A percentile compares a stretch with the other conserved stretches of the same genome.
Evolutionary conservation across 2,329 filamentous ascomycete genomes (phyloP).

Genomic region (Aspergillus ochraceoroseus): DNA sequence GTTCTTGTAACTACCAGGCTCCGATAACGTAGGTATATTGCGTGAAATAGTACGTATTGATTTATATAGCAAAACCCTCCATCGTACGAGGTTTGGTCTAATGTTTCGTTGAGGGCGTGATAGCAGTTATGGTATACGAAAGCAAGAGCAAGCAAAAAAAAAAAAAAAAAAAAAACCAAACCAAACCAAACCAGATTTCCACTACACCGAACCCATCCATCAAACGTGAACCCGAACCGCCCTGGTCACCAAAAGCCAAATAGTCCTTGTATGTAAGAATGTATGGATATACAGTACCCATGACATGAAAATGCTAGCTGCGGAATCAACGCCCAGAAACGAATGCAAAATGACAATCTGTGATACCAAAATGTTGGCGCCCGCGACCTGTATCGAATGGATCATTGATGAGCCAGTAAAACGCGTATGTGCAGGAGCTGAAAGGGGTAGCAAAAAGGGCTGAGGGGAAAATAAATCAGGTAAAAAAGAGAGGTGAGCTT

Average conservation of each 20-base stretch:
- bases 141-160: background rate
- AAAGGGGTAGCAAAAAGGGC: slow-evolving; percentile 8
- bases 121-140: background rate
- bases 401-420: slow-evolving; percentile 16
- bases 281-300: slow-evolving; percentile 13
- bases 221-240: slow-evolving; percentile 10
- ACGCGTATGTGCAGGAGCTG: slow-evolving; percentile 22
- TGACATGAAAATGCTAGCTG: slow-evolving; percentile 11
- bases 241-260: slow-evolving; percentile 13
- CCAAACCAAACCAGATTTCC: slow-evolving; percentile 10
- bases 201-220: slow-evolving; percentile 13
- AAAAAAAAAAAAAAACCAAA: slow-evolving; percentile 1
- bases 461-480: slow-evolving; percentile 3
- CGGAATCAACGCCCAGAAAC: slow-evolving; percentile 13
- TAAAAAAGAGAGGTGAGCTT: background rate
- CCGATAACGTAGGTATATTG: too few relatives aligned
- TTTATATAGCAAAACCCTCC: too few relatives aligned
- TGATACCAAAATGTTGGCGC: slow-evolving; percentile 22
- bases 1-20: too few relatives aligned
- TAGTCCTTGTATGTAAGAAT: slow-evolving; percentile 12
- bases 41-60: too few relatives aligned
- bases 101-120: too few relatives aligned
- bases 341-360: slow-evolving; percentile 19
- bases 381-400: slow-evolving; percentile 25
- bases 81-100: too few relatives aligned